A percentile compares a stretch with the other conserved stretches of the same genome.
These are phyloP conservation scores for Penicillium cosmopolitanum DNA, from an alignment of 495 filamentous ascomycete species.

Conservation along the genomic window DNA sequence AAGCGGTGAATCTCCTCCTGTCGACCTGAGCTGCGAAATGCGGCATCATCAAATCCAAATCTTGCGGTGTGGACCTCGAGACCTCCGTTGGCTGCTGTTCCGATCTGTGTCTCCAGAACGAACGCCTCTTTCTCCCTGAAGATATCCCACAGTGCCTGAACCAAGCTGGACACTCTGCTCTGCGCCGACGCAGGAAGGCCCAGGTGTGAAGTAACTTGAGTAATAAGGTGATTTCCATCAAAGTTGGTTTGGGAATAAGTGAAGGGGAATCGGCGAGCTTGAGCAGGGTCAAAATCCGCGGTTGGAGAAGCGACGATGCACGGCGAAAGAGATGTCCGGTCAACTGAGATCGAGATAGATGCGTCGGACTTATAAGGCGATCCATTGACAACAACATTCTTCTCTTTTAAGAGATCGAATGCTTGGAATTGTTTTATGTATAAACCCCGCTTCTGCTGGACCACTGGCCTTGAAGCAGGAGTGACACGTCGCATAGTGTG, in stretches of 20 bases:
- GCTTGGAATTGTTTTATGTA: conserved; percentile 62
- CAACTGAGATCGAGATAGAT: conserved; percentile 64
- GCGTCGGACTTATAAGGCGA: conserved; percentile 43
- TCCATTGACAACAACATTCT: conserved; percentile 52
- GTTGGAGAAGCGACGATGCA: conserved; percentile 67
- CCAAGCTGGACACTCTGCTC: conserved; percentile 48
- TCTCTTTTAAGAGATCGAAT: conserved; percentile 60
- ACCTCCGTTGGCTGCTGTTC: conserved; percentile 38
- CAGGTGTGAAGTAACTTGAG: conserved; percentile 53
- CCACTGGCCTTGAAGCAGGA: conserved; percentile 9
- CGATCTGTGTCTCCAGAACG: conserved; percentile 55
- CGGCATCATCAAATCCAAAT: conserved; percentile 81
- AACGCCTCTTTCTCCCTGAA: conserved; percentile 74
- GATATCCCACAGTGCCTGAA: conserved; percentile 59
- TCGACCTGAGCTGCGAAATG: conserved; percentile 65
- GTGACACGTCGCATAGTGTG: conserved; percentile 52
- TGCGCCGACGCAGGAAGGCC: conserved; percentile 48
- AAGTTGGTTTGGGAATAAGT: conserved; percentile 48
- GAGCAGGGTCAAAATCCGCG: conserved; percentile 36
- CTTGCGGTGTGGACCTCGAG: conserved; percentile 54
- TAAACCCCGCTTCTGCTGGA: conserved; percentile 56
- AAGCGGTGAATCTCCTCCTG: conserved; percentile 66
- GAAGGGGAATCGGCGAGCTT: conserved; percentile 63
- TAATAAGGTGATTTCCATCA: conserved; percentile 38
- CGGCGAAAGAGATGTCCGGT: conserved; percentile 65